Evolutionary conservation across 2,329 filamentous ascomycete species (phyloP), one percentile per base, ranked within the genome.

Genomic region (Aspergillus ustus): DNA sequence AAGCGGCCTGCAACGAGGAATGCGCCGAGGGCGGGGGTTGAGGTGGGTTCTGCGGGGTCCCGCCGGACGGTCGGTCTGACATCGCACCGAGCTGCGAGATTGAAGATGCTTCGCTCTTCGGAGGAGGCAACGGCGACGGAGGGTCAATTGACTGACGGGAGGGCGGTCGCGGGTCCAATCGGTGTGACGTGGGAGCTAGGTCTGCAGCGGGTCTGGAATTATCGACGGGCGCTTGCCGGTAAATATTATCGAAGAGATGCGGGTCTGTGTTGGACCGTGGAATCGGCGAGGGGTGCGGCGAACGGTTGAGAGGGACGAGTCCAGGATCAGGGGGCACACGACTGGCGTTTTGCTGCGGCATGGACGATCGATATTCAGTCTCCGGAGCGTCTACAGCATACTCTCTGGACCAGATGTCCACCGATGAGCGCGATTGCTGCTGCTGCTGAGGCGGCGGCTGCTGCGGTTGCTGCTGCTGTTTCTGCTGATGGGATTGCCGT

Each of bases 251-350:
- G 19, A 69, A 57, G 22, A 68, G 46, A n/a, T 64, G 60, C 4
- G 67, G 63, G 48, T 75, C 71, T 63, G 72, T 72, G 57, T 64
- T 70, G 57, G 69, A 69, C 19, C 72, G 72, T 25, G 68, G 67
- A 13, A 70, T 61, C 13, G 64, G 60, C 2, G 64, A 63, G 2
- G 57, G 59, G 58, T 64, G 63, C 56, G 65, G 60, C 44, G 61
- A 63, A 54, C 59, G 56, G 51, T 66, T 50, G 25, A 57, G 53
- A 56, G 66, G 64, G 40, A 34, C 50, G 50, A 49, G 49, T 40
- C 50, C 43, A 22, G 67, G 58, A 31, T 66, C 63, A 48, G 61
- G 63, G 20, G 34, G 34, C 2, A 56, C 48, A 52, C 64, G 55
- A 22, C 56, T 48, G 43, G 64, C 45, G 48, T 61, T 60, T 58